Base-by-base conservation (phyloP, 129 eudicot genomes). In the Artemisia annua region DNA sequence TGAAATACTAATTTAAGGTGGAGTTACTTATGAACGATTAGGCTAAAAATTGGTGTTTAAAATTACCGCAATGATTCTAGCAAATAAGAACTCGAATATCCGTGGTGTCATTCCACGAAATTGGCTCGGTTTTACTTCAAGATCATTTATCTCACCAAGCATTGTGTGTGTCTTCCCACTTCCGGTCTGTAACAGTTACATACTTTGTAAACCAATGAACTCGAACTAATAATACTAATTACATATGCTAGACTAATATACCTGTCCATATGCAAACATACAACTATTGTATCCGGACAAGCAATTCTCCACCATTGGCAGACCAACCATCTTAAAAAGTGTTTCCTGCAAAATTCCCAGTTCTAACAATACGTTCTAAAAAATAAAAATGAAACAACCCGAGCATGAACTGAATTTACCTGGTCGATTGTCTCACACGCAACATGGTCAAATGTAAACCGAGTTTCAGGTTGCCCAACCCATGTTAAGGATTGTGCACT, bases 251-350 rank as follows among this genome's bases (percentile, higher is more conserved):
- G 19, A 14, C 9, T 52, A 35, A 7, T 2, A 55, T 85, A 92
- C 98, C 92, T 93, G 98, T 46, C 98, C 98, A 24, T 93, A 93
- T 3, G 98, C 96, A 82, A 93, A 93, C 92, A 93, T 87, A 58
- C 92, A 93, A 69, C 97, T 93, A 70, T 93, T 93, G 69, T 93
- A 93, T 44, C 98, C 98, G 18, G 95, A 89, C 80, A 93, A 80
- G 73, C 98, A 93, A 75, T 93, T 93, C 84, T 93, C 98, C 78
- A 89, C 97, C 97, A 93, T 93, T 46, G 96, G 98, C 79, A 84
- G 76, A 70, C 98, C 98, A 77, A 87, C 92, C 88, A 85, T 86
- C 83, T 87, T 80, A 66, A 93, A 93, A 75, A 93, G 97, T 16
- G 89, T 87, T 73, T 89, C 98, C 98, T 92, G 84, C 72, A 86